Base-by-base conservation (phyloP, 805 yeast genomes). In the Jamesozyma hellenica region DNA sequence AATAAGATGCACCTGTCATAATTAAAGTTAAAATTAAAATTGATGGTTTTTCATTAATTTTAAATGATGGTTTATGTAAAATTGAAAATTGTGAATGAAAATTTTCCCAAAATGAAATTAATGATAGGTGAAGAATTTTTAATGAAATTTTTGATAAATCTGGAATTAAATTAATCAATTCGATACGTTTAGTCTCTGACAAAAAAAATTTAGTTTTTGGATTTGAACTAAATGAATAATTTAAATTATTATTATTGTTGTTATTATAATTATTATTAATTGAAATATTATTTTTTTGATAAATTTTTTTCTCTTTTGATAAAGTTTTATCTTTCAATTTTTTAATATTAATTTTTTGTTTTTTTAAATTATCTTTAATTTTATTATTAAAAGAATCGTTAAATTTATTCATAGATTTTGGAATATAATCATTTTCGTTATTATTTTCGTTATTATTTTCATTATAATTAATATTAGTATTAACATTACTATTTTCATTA, bases 1-100 rank as follows among this genome's bases (percentile, higher is more conserved):
- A 45, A 44, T 66, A 68, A 44, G 66, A 64, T 14, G 77, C 71
- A 7, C 82, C 83, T 17, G 74, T 63, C 58, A 75, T 58, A 1
- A 77, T 65, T 77, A 79, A 72, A 4, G 78, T 55, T 3, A 76
- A 52, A 9, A 79, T 46, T 14, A 79, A 55, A 15, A 77, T 63
- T 0, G 77, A 75, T 6, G 73, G 74, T 9, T 74, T 68, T 2
- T 63, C 58, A 27, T 62, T 58, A 0, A 82, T 73, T 35, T 67
- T 64, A 46, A 77, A 77, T 1, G 63, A 65, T 0, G 71, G 71
- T 33, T 64, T 63, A 43, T 71, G 75, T 28, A 71, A 41, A 18
- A 71, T 60, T 10, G 75, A 74, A 44, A 65, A 66, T 48, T 74
- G 79, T 4, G 75, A 70, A 56, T 71, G 84, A 55, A 66, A 77